Percentiles rank a stretch among this genome's conserved stretches.
Conservation (phyloP, 352 stramenopile genomes). For the Pythium dissimile region DNA sequence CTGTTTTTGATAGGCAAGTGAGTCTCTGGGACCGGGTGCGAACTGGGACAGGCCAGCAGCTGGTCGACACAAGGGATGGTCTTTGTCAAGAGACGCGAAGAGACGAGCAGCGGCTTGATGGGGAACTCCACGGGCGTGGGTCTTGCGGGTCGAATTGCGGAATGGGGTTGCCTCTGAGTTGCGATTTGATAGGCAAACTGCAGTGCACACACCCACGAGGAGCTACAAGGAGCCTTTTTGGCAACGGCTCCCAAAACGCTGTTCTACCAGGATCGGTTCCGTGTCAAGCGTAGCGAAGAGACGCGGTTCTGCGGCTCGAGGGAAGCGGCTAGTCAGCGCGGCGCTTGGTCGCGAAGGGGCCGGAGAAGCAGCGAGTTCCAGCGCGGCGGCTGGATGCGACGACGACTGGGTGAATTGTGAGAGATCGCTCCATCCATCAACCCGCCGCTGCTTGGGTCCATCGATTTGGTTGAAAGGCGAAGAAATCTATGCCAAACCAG, state of each 20-base stretch:
- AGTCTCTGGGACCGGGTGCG: slow-evolving; percentile 3
- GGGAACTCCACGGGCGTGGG: not conserved
- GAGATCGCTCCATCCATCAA: not conserved
- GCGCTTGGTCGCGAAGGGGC: slow-evolving; percentile 14
- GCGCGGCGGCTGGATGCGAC: not conserved
- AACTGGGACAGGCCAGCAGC: slow-evolving; percentile 14
- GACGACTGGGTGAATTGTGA: not conserved
- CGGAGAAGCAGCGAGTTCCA: not conserved
- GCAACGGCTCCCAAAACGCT: no score
- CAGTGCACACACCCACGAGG: no score
- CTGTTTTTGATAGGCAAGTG: no score
- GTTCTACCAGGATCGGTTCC: not conserved
- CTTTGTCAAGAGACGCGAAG: not conserved
- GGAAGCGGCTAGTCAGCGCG: slow-evolving; percentile 22
- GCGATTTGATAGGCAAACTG: slow-evolving; percentile 15
- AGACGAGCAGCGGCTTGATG: no score
- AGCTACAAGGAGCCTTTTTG: not conserved
- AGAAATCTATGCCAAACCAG: slow-evolving; percentile 11
- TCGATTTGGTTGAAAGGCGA: slow-evolving; percentile 7
- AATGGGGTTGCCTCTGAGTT: slow-evolving; percentile 10
- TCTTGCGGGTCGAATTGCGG: slow-evolving; percentile 3
- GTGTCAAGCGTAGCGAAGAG: slow-evolving; percentile 1
- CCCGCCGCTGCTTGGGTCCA: not conserved
- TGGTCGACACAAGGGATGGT: not conserved
- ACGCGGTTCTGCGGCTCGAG: slow-evolving; percentile 1